Evolutionary conservation across 176 grass and related monocot genomes (phyloP), one percentile per base, ranked within the genome.

Genomic region (Avena sativa): DNA sequence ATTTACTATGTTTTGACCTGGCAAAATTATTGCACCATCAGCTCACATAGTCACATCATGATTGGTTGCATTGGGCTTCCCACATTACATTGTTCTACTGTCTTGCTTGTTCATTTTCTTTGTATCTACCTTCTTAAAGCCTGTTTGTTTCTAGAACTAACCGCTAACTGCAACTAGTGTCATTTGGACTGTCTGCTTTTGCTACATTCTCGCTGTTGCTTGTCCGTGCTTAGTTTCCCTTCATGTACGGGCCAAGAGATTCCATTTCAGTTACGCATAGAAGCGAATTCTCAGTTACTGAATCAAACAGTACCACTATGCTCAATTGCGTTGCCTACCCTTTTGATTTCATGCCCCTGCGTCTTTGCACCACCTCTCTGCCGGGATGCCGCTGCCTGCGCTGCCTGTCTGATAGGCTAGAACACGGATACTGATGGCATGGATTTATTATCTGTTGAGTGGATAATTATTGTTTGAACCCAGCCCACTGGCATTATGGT

Each of bases 281-380:
- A 71, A 58, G 50, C 14, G 9, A 71, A 58, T 53, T 44, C 20
- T 69, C 8, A 65, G 60, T 26, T 47, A 81, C 44, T 64, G 63
- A 65, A 48, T 8, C 60, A 81, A 81, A n/a, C 57, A 63, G 71
- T 34, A 50, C 43, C 36, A 52, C 83, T 64, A 52, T 66, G n/a
- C 60, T 85, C 59, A 49, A 14, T 80, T 65, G 43, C 60, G 48
- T 64, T 65, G 40, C 79, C 46, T 80, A 30, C 74, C 74, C 52
- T 36, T 60, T 6, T 15, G 6, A 44, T 79, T 53, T 44, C 34
- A 60, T 43, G 32, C 34, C 17, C 32, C 76, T 43, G 19, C 10
- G 7, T 9, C 69, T 34, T 8, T 70, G 26, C 32, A 68, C 62
- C 21, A 69, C 75, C 62, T 58, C 56, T 56, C 20, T 79, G 43